Evolutionary conservation across 176 grass and related monocot species (phyloP).

Genomic region (Carex myosuroides): DNA sequence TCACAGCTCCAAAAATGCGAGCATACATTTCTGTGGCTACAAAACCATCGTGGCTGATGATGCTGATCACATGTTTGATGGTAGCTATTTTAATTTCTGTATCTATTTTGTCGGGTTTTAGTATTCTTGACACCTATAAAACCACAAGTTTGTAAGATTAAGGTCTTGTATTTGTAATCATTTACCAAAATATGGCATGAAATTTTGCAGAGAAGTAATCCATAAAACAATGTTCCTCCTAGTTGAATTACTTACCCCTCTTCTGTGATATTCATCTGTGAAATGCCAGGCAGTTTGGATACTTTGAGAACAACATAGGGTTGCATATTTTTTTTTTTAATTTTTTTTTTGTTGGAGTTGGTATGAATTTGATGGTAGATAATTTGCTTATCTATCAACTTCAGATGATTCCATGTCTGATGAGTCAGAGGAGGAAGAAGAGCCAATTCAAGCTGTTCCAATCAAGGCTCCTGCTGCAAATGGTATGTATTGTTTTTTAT

Average conservation of each 20-base stretch:
- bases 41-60: slow-evolving; percentile 36
- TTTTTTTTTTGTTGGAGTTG: slow-evolving; percentile 12
- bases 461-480: neutral
- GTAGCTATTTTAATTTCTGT: neutral
- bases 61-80: slow-evolving; percentile 55
- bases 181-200: slow-evolving; percentile 18
- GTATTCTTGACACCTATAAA: slow-evolving; percentile 14
- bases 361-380: neutral
- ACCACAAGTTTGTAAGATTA: neutral
- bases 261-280: neutral
- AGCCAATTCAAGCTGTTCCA: neutral
- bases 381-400: neutral
- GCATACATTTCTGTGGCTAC: slow-evolving; percentile 70
- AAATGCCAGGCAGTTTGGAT: neutral
- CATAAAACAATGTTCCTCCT: neutral
- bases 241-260: neutral
- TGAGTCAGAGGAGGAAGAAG: slow-evolving; percentile 3
- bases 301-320: neutral
- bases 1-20: slow-evolving; percentile 62
- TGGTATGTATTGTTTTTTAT: neutral
- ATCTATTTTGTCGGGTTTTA: neutral
- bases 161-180: neutral
- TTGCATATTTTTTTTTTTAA: neutral
- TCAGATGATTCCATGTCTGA: neutral
- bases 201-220: neutral